These are phyloP conservation scores for Globisporangium middletonii DNA, from an alignment of 352 stramenopile species.

Conservation along the genomic window DNA sequence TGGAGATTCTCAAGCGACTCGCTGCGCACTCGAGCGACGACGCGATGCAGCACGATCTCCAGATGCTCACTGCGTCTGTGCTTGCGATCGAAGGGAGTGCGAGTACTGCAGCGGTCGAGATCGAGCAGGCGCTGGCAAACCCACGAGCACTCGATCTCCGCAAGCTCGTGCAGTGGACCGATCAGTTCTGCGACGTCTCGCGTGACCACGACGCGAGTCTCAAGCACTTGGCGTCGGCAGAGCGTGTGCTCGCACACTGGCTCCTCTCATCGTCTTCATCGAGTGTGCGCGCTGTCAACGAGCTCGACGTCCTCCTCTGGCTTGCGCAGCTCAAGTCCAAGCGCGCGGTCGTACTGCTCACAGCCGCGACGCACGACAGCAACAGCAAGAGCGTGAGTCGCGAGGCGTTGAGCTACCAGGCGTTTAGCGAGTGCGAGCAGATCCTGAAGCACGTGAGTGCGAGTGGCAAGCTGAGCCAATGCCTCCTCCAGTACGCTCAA, in stretches of 20 bases:
- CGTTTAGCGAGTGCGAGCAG: constrained; percentile 13
- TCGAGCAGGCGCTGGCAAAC: constrained; percentile 15
- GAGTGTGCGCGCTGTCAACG: background rate
- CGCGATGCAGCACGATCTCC: constrained; percentile 4
- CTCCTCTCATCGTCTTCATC: background rate
- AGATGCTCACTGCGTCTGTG: constrained; percentile 16
- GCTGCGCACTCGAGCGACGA: background rate
- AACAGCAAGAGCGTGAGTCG: background rate
- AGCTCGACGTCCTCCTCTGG: constrained; percentile 19
- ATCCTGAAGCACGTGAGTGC: constrained; percentile 8
- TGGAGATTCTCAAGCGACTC: constrained; percentile 30
- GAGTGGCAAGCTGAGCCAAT: constrained; percentile 3
- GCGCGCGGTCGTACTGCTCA: constrained; percentile 18
- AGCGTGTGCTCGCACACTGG: constrained; percentile 17
- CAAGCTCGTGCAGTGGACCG: constrained; percentile 28
- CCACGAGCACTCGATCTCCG: constrained; percentile 18
- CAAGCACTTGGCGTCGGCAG: constrained; percentile 13
- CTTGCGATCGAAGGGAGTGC: constrained; percentile 32
- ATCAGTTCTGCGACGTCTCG: constrained; percentile 17
- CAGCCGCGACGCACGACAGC: background rate
- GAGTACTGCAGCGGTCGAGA: constrained; percentile 14
- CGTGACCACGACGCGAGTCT: constrained; percentile 10
- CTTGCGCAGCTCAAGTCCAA: constrained; percentile 30
- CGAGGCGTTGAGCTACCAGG: background rate
- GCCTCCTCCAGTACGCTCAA: constrained; percentile 3